A percentile compares a stretch with the other conserved stretches of the same genome.
These are phyloP conservation scores for Metahyphopichia silvanorum DNA, from an alignment of 805 yeast species.

Conservation along the genomic window DNA sequence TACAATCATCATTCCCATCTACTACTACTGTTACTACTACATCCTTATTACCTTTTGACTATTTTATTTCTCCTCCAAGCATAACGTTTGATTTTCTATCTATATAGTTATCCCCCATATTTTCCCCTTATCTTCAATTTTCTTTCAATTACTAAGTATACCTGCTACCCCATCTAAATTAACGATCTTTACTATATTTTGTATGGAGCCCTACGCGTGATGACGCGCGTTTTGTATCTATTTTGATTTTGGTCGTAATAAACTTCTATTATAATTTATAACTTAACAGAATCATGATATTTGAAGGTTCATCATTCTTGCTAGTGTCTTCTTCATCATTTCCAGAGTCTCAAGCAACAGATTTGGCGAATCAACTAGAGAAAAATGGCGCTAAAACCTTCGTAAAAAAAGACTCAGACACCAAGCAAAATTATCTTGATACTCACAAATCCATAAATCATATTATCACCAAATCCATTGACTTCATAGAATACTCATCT, in stretches of 20 bases:
- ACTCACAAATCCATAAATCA: conserved; percentile 30
- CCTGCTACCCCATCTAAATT: no score
- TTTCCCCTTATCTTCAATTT: no score
- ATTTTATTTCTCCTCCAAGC: no score
- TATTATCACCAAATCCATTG: conserved; percentile 48
- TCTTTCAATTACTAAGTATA: no score
- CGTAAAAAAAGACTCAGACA: neutral
- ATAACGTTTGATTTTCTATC: no score
- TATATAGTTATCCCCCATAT: no score
- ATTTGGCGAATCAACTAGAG: conserved; percentile 5
- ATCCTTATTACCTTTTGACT: conserved; percentile 1
- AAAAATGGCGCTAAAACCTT: conserved; percentile 2
- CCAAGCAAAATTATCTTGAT: conserved; percentile 1
- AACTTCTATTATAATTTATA: no score
- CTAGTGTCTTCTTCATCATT: conserved; percentile 15
- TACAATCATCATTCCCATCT: neutral
- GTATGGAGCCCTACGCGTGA: no score
- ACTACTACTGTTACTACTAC: neutral
- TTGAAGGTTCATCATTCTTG: conserved; percentile 16
- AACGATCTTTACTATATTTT: no score
- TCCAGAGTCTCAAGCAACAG: conserved; percentile 9
- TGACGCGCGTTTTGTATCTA: no score
- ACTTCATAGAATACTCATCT: conserved; percentile 49
- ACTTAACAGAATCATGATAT: no score
- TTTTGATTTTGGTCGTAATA: no score